Evolutionary conservation across 192 early-diverging fungal genomes (phyloP), one percentile per base, ranked within the genome.

Genomic region (Coemansia sp.): DNA sequence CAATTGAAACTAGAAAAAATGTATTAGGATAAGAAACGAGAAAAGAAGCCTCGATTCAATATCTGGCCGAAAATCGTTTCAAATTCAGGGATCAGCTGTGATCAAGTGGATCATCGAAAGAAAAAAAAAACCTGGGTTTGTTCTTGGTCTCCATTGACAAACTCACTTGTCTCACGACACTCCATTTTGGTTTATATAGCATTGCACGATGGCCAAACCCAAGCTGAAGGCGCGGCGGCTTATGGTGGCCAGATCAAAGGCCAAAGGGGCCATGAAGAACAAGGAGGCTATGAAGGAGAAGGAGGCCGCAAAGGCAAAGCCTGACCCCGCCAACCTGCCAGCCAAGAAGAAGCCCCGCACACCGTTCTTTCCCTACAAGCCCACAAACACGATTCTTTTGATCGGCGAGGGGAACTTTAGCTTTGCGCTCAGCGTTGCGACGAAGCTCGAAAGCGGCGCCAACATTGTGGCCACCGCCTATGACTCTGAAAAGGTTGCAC

Each of bases 341-440:
- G 1, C 48, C 12, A 50, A 50, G 46, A 16, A 47, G 21, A 3
- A 7, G 6, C 21, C 9, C 40, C 47, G 14, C 38, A 33, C 19
- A 29, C 48, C 19, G 56, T 43, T 31, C 12, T 80, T 80, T 29
- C 86, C 85, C 3, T 90, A 86, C 71, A 65, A 56, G 7, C 60
- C 65, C 16, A 51, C 71, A 14, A 84, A 92, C 64, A 67, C 62
- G 12, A 87, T 94, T 28, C 64, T 95, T 5, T 76, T 95, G 3
- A 65, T 95, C 4, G 92, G 92, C 40, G 92, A 95, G 77, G 92
- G 93, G n/a, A 98, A 97, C 76, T 97, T 98, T 64, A 90, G 89
- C 50, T 98, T 95, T 71, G 87, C 95, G 1, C 82, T 82, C 46
- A 82, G 87, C 18, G 54, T 97, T 10, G 82, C 83, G 9, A 77